Conservation (phyloP, 352 stramenopile genomes). For the Phytophthora sojae region DNA sequence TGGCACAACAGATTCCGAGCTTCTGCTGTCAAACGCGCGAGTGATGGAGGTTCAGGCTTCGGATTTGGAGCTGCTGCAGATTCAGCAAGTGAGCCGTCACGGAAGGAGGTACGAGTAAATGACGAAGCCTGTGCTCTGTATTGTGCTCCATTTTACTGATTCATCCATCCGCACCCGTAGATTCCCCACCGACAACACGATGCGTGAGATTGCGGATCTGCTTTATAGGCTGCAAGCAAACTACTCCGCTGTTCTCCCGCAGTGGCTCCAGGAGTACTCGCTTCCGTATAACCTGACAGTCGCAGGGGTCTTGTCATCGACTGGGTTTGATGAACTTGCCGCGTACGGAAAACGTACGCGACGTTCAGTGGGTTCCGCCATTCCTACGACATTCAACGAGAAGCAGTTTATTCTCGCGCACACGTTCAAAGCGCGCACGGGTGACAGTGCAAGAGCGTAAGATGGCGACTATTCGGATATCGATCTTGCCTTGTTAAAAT, state of each 20-base stretch:
- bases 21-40: slow-evolving; percentile 32
- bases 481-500: too few species aligned
- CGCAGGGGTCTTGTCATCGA: slow-evolving; percentile 43
- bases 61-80: slow-evolving; percentile 65
- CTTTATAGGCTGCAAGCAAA: slow-evolving; percentile 52
- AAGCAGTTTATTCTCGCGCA: slow-evolving; percentile 59
- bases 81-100: slow-evolving; percentile 69
- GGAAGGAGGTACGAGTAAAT: slow-evolving; percentile 55
- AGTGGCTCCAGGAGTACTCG: slow-evolving; percentile 64
- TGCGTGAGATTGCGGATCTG: slow-evolving; percentile 52
- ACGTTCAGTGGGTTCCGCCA: slow-evolving; percentile 4
- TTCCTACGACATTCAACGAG: slow-evolving; percentile 35
- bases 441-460: slow-evolving; percentile 69
- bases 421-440: slow-evolving; percentile 67
- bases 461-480: background rate
- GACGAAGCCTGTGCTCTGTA: background rate
- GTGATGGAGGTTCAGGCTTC: slow-evolving; percentile 28
- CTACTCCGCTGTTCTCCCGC: slow-evolving; percentile 45
- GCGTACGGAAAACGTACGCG: slow-evolving; percentile 48
- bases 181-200: slow-evolving; percentile 63
- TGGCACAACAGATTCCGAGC: slow-evolving; percentile 16
- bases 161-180: slow-evolving; percentile 15
- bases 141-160: background rate
- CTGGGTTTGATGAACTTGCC: slow-evolving; percentile 52
- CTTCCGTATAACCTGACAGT: slow-evolving; percentile 67